phyloP scores from a whole-genome alignment of 192 early-diverging fungal genomes.

The Coemansia sp. region DNA sequence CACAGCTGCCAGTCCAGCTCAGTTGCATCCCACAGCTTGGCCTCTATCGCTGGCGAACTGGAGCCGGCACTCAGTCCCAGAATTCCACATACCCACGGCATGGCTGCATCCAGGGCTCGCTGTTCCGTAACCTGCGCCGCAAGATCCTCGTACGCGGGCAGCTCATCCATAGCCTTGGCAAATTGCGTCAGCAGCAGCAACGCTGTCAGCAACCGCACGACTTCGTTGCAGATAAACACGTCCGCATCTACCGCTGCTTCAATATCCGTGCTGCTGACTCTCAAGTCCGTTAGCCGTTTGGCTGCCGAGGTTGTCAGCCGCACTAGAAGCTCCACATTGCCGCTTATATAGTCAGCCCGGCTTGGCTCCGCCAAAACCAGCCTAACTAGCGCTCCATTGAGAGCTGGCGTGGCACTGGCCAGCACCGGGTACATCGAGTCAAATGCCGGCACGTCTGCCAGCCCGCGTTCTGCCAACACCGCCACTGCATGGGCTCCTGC shows the following conservation, averaged over 20 bases:
- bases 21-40: constrained; percentile 25
- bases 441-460: constrained; percentile 7
- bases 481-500: constrained; percentile 23
- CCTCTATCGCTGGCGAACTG: background rate
- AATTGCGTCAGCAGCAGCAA: constrained; percentile 23
- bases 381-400: constrained; percentile 14
- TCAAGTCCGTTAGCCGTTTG: constrained; percentile 16
- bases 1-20: constrained; percentile 33
- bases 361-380: constrained; percentile 16
- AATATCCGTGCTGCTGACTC: constrained; percentile 16
- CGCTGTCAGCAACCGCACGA: constrained; percentile 25
- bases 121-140: constrained; percentile 10
- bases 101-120: constrained; percentile 20
- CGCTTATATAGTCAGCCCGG: background rate
- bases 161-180: constrained; percentile 20
- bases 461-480: constrained; percentile 13
- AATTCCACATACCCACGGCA: constrained; percentile 47
- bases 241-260: constrained; percentile 19
- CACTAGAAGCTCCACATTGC: constrained; percentile 10
- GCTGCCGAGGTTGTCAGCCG: constrained; percentile 13
- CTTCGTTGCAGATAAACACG: constrained; percentile 24
- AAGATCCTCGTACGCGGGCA: constrained; percentile 16
- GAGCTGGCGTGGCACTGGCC: constrained; percentile 19
- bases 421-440: constrained; percentile 22
- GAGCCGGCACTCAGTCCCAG: constrained; percentile 18